Base-by-base conservation (phyloP, 2,329 filamentous ascomycete species). In the Leptoxyphium fumago region DNA sequence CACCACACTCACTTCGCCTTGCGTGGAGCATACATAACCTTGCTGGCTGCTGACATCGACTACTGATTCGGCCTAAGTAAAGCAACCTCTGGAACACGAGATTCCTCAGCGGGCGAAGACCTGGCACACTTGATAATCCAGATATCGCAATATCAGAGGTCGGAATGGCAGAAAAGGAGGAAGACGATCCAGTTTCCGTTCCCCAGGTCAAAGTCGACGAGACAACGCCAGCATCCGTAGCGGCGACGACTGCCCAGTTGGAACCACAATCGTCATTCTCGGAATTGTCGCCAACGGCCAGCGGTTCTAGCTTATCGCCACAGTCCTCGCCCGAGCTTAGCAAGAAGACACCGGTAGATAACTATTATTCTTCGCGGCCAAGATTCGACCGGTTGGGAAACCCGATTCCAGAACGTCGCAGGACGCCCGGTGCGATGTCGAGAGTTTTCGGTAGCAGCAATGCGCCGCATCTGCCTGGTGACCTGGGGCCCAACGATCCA, bases 381-480 rank as follows among this genome's bases (percentile, higher is more conserved):
- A 53, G 48, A 30, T 50, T 48, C 38, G 57, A 59, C 39, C 47
- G 49, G 30, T 48, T 60, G n/a, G 56, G 56, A 18, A 58, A 58
- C 45, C 52, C 51, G 1, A 53, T 57, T 6, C 53, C 56, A 13
- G 47, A 58, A 13, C 49, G 50, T 10, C 38, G 50, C 40, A 44
- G 50, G 32, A 21, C 38, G 38, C 46, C 51, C 11, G 48, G 50
- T 28, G 57, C 59, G 9, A 61, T 60, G 54, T 48, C 58, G 29
- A 50, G 53, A 2, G 52, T 55, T 2, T 59, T 52, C 45, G 55
- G 55, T 28, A 50, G 44, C 15, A 15, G 32, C 32, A 44, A 43
- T 10, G 55, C 55, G 36, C 52, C 60, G 10, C 48, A 50, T 26
- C 48, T 63, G n/a, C 61, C 61, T 7, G 61, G 61, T 14, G 61